These are phyloP conservation scores for Apodospora peruviana DNA, from an alignment of 495 filamentous ascomycete species.

Conservation along the genomic window DNA sequence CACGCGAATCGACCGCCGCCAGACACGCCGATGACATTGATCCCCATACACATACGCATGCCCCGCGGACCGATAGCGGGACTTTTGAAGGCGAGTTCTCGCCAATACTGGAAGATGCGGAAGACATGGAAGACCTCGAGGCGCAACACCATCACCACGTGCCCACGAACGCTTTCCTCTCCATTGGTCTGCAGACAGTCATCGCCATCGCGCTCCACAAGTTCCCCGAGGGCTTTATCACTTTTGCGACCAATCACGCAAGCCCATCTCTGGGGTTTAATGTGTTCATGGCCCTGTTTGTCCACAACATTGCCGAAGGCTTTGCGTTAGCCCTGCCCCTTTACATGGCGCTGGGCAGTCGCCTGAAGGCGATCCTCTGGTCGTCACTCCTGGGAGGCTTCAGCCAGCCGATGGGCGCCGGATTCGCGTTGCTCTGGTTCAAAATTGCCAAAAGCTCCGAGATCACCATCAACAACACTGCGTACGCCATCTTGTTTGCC, in stretches of 20 bases:
- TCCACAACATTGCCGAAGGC: conserved; percentile 96
- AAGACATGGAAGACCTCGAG: conserved; percentile 35
- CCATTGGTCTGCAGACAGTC: conserved; percentile 87
- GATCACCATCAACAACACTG: conserved; percentile 55
- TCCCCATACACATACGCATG: conserved; percentile 6
- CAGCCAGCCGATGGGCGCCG: conserved; percentile 81
- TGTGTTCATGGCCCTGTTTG: conserved; percentile 91
- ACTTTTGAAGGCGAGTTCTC: conserved; percentile 24
- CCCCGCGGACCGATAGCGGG: conserved; percentile 15
- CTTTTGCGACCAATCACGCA: conserved; percentile 95
- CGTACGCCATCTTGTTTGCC: conserved; percentile 88
- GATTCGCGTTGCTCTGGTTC: conserved; percentile 79
- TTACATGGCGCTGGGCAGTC: conserved; percentile 76
- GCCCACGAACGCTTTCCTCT: conserved; percentile 88
- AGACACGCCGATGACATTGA: conserved; percentile 9
- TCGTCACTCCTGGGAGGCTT: conserved; percentile 76
- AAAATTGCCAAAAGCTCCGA: conserved; percentile 48
- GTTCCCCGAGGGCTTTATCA: conserved; percentile 96
- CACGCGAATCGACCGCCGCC: conserved; percentile 12
- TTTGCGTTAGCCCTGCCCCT: conserved; percentile 90
- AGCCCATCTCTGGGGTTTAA: conserved; percentile 80
- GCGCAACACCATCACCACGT: conserved; percentile 87
- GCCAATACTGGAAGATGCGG: conserved; percentile 27
- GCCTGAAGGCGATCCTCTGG: conserved; percentile 77
- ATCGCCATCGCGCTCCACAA: conserved; percentile 96